These are phyloP conservation scores for Phytophthora sansomeana DNA, from an alignment of 352 stramenopile species.

Conservation along the genomic window DNA sequence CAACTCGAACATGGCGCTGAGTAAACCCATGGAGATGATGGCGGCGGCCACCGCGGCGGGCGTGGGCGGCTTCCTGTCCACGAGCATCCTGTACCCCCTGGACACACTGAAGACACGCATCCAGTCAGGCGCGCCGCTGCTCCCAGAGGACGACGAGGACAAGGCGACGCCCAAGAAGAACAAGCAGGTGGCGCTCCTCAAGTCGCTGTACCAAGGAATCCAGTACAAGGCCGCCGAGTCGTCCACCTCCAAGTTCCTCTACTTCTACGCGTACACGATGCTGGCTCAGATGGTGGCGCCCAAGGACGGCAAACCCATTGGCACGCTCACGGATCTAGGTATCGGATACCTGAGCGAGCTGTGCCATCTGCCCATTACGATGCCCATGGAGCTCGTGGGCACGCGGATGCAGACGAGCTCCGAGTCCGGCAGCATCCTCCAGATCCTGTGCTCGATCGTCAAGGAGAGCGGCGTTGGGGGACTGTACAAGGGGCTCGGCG, in stretches of 20 bases:
- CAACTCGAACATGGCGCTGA: constrained; percentile 52
- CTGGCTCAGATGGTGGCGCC: constrained; percentile 69
- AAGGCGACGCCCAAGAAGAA: constrained; percentile 33
- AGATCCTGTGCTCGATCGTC: constrained; percentile 74
- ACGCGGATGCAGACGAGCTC: constrained; percentile 83
- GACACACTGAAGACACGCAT: constrained; percentile 92
- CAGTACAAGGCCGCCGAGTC: constrained; percentile 89
- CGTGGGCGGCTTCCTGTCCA: constrained; percentile 80
- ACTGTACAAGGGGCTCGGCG: constrained; percentile 91
- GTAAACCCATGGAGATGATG: constrained; percentile 88
- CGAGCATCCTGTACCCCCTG: constrained; percentile 82
- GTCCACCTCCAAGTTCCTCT: constrained; percentile 89
- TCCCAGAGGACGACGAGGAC: constrained; percentile 49
- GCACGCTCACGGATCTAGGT: constrained; percentile 72
- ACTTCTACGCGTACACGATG: constrained; percentile 92
- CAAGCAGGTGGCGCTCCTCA: constrained; percentile 52
- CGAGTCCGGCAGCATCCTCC: constrained; percentile 53
- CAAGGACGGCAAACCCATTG: constrained; percentile 65
- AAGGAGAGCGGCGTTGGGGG: constrained; percentile 69
- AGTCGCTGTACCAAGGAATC: constrained; percentile 82
- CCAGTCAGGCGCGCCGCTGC: constrained; percentile 73
- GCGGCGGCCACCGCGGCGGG: constrained; percentile 78
- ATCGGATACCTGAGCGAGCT: constrained; percentile 89
- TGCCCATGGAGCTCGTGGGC: constrained; percentile 91
- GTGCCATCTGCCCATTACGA: constrained; percentile 77